Percentiles rank a stretch among this genome's conserved stretches.
These are phyloP conservation scores for Penicillium pancosmium DNA, from an alignment of 495 filamentous ascomycete genomes.

Conservation along the genomic window DNA sequence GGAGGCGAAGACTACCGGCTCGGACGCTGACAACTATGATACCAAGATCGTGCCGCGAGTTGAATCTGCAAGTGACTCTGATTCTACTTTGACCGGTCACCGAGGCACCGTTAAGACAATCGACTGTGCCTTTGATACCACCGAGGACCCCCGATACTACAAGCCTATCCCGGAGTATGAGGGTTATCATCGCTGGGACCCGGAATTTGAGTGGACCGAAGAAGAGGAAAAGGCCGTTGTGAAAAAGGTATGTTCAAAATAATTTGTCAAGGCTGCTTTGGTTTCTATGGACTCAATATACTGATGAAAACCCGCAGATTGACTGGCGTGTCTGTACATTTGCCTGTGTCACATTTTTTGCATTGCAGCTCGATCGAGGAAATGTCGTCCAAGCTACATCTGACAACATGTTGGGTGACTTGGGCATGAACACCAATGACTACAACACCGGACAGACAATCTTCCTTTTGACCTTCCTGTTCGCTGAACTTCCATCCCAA, in stretches of 20 bases:
- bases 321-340: constrained; percentile 61
- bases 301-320: constrained; percentile 37
- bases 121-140: constrained; percentile 41
- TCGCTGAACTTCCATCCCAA: constrained; percentile 74
- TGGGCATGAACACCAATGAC: constrained; percentile 68
- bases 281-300: background rate
- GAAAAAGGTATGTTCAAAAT: constrained; percentile 52
- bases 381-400: constrained; percentile 73
- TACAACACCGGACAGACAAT: constrained; percentile 81
- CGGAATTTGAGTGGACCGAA: constrained; percentile 69
- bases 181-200: constrained; percentile 75
- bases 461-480: constrained; percentile 66
- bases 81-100: constrained; percentile 25
- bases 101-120: constrained; percentile 18
- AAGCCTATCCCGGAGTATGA: constrained; percentile 66
- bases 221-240: constrained; percentile 70
- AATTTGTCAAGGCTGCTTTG: background rate
- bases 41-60: constrained; percentile 17
- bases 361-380: constrained; percentile 76
- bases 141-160: constrained; percentile 51
- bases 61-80: constrained; percentile 23
- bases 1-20: constrained; percentile 14
- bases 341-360: constrained; percentile 81
- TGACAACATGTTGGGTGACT: constrained; percentile 66
- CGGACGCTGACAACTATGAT: constrained; percentile 6